Conservation (phyloP, 371 early-diverging fungal genomes). For the Haplosporangium sp. region DNA sequence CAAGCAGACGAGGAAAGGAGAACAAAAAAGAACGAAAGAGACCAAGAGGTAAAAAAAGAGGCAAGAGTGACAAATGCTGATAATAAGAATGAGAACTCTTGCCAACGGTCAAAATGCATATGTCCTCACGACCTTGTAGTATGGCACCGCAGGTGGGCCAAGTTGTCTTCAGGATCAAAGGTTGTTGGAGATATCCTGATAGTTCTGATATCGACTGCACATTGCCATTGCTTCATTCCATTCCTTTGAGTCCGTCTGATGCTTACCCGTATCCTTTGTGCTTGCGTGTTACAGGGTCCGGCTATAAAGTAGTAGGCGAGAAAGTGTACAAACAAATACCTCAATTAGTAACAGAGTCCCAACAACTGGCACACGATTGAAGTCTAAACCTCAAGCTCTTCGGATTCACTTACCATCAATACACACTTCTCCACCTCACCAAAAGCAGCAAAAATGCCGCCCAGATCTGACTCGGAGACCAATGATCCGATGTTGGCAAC, state of each 20-base stretch:
- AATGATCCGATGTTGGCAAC: constrained; percentile 78
- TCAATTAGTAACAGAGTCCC: neutral
- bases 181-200: neutral
- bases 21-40: neutral
- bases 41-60: neutral
- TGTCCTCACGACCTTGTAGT: neutral
- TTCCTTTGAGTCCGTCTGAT: no score
- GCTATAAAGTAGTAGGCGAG: constrained; percentile 13
- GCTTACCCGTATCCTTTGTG: constrained; percentile 54
- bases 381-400: no score
- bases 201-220: neutral
- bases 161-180: no score
- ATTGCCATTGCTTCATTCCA: neutral
- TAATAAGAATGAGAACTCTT: constrained; percentile 32
- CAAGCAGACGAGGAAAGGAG: neutral
- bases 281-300: constrained; percentile 40
- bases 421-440: constrained; percentile 73
- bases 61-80: constrained; percentile 1
- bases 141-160: neutral
- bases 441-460: constrained; percentile 80
- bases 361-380: no score
- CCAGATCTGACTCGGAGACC: constrained; percentile 74
- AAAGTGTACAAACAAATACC: neutral
- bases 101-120: constrained; percentile 3
- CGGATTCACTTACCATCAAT: constrained; percentile 61